phyloP scores from a whole-genome alignment of 345 rosid genomes.

The Moricandia arvensis region DNA sequence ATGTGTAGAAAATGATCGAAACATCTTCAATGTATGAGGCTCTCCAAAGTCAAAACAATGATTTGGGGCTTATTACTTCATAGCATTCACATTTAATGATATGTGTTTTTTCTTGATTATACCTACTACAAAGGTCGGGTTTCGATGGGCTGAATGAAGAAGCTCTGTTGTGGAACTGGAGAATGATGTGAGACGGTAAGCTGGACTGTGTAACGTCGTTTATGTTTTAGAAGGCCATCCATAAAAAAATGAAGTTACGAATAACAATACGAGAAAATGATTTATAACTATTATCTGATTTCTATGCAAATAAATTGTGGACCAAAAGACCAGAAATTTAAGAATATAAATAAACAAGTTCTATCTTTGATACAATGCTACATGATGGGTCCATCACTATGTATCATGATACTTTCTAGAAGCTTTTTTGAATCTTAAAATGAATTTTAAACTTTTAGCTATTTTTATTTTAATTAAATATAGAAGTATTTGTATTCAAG shows the following conservation, averaged over 20 bases:
- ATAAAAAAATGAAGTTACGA: too few species aligned
- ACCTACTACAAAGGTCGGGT: not conserved
- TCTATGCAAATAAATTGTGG: too few species aligned
- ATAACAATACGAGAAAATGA: too few species aligned
- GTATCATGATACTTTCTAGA: not conserved
- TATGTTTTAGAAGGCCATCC: too few species aligned
- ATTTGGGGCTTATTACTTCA: constrained; percentile 1
- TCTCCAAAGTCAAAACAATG: not conserved
- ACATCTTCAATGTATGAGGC: constrained; percentile 5
- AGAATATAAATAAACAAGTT: too few species aligned
- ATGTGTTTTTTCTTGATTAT: not conserved
- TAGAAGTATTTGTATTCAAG: not conserved
- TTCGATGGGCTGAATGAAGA: not conserved
- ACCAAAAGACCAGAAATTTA: too few species aligned
- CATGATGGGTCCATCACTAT: not conserved
- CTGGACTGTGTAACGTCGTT: too few species aligned
- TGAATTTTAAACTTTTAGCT: not conserved
- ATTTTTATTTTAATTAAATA: not conserved
- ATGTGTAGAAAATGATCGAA: not conserved
- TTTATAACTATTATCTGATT: too few species aligned
- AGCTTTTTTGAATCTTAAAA: not conserved
- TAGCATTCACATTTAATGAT: not conserved
- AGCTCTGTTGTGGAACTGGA: not conserved
- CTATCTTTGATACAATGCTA: too few species aligned
- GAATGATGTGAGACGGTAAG: not conserved